Percentiles rank a stretch among this genome's conserved stretches.
These are phyloP conservation scores for Plasmodium coatneyi DNA, from an alignment of 169 alveolate species.

Conservation along the genomic window DNA sequence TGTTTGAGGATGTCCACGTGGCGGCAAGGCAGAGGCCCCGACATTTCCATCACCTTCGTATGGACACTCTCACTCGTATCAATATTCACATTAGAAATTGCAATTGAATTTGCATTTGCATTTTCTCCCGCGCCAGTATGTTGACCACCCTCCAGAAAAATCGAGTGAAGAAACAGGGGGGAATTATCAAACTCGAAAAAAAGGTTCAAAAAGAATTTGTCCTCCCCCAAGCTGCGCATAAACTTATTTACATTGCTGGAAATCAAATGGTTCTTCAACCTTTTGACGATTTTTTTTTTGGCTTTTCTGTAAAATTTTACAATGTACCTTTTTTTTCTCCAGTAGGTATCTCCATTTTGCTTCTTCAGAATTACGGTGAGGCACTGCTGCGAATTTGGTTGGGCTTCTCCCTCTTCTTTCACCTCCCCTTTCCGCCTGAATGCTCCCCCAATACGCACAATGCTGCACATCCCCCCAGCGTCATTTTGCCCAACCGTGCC, in stretches of 20 bases:
- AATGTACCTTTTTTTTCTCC: slow-evolving; percentile 34
- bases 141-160: neutral
- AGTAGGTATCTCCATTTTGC: neutral
- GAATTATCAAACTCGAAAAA: slow-evolving; percentile 40
- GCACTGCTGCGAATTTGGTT: neutral
- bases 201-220: slow-evolving; percentile 11
- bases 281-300: slow-evolving; percentile 17
- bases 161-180: slow-evolving; percentile 17
- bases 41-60: neutral
- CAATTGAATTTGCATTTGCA: neutral
- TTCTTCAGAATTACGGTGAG: neutral
- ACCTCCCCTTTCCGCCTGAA: neutral
- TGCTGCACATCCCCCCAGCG: neutral
- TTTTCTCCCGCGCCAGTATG: neutral
- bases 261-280: neutral
- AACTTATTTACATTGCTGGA: slow-evolving; percentile 28
- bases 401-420: neutral
- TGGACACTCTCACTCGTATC: neutral
- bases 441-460: neutral
- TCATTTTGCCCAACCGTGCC: neutral
- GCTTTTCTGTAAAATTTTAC: slow-evolving; percentile 33
- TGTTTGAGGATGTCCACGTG: neutral
- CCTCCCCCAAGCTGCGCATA: slow-evolving; percentile 7
- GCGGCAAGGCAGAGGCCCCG: too few relatives aligned
- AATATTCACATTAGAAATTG: neutral